Base-by-base conservation (phyloP, 2,329 filamentous ascomycete species). In the Alternaria conjuncta region DNA sequence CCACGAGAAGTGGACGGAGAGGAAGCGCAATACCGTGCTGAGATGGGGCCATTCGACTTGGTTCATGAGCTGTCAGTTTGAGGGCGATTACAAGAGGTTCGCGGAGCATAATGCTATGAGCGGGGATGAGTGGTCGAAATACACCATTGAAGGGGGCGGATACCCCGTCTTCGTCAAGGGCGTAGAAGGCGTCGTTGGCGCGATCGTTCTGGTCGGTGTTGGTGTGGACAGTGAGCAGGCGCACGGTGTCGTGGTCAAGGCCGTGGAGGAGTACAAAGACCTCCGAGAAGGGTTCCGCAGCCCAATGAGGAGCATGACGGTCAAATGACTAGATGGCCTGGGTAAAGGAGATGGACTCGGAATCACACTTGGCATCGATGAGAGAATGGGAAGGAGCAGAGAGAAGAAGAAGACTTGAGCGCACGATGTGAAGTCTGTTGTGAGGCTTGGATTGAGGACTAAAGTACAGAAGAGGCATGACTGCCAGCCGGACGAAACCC, bases 71-170 rank as follows among this genome's bases (percentile, higher is more conserved):
- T 87, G 88, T 78, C 92, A 92, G 82, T 89, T 89, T 67, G 87
- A 87, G 11, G 88, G 88, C 6, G 86, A 93, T 66, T 90, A 93
- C 80, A 82, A 75, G 23, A 82, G 81, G 3, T 94, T 95, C 78
- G 84, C 85, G 44, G 83, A 84, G 30, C 90, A 91, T 76, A 92
- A 87, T 74, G 88, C 85, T 32, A 81, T 94, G 73, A 71, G 72
- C 12, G 70, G 67, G n/a, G 85, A 86, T 6, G 75, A 86, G 51
- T 71, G 85, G 54, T 84, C 85, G 57, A 83, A 87, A 30, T 95
- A 92, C 82, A 92, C 92, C 1, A 91, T 94, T 65, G 91, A 94
- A 78, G 92, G 92, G 0, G 92, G 92, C 21, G 92, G 85, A 0
- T 88, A 92, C 66, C 92, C 92, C 0, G 86, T 95, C 30, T 84